Percentiles rank a stretch among this genome's conserved stretches.
Evolutionary conservation across 148 eudicot genomes (phyloP).

Genomic region (Tetragonia tetragonoides): DNA sequence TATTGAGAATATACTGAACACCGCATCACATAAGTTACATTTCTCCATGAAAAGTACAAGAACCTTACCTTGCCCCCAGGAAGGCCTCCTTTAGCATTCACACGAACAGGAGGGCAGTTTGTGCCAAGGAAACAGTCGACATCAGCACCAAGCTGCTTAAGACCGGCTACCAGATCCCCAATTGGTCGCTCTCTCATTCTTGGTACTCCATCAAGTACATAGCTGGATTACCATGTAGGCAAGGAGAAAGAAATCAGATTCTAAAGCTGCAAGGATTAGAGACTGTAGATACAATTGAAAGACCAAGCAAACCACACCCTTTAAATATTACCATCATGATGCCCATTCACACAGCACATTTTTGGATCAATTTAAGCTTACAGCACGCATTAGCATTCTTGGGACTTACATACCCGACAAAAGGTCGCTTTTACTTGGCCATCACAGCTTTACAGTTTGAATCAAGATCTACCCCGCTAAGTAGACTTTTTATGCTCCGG

Average conservation of each 20-base stretch:
- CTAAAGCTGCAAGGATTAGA: conserved; percentile 1
- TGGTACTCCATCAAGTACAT: conserved; percentile 95
- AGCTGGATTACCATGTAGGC: conserved; percentile 37
- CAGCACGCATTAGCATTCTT: not conserved
- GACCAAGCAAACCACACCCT: not conserved
- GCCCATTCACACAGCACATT: not conserved
- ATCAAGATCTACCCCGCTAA: no score
- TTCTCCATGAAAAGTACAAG: not conserved
- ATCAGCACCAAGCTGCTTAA: conserved; percentile 95
- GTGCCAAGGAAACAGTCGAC: conserved; percentile 93
- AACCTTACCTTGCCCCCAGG: conserved; percentile 87
- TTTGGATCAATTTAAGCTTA: not conserved
- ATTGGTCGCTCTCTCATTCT: conserved; percentile 99
- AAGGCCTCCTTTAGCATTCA: conserved; percentile 88
- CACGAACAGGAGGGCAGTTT: conserved; percentile 91
- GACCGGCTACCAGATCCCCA: conserved; percentile 86
- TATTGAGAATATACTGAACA: no score
- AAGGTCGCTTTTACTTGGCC: not conserved
- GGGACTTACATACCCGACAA: not conserved
- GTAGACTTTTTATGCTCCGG: no score
- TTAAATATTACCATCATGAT: not conserved
- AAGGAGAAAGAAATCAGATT: not conserved
- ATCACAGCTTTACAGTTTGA: not conserved
- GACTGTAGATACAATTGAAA: not conserved
- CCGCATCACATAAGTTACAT: not conserved